Evolutionary conservation across 2,329 filamentous ascomycete genomes (phyloP).

Genomic region (Alternaria consortialis): DNA sequence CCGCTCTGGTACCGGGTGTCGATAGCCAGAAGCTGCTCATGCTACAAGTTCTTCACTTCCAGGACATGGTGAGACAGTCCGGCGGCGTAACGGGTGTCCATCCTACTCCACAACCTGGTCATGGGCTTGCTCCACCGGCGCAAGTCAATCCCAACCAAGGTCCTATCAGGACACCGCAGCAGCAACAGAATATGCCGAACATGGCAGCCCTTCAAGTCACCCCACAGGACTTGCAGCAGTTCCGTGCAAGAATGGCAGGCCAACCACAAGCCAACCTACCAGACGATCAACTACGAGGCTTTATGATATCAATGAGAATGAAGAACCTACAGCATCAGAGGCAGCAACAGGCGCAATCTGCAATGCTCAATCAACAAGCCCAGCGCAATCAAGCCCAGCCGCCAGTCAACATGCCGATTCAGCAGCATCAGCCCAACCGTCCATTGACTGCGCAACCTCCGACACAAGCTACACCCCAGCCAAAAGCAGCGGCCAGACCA

Average conservation of each 20-base stretch:
- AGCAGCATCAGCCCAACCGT: constrained; percentile 34
- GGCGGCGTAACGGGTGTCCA: constrained; percentile 26
- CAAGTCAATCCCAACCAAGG: constrained; percentile 50
- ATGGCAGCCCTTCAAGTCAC: constrained; percentile 44
- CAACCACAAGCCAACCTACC: constrained; percentile 37
- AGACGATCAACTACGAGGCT: constrained; percentile 39
- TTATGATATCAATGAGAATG: constrained; percentile 37
- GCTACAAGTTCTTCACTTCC: constrained; percentile 56
- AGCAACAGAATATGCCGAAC: constrained; percentile 38
- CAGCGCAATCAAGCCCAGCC: constrained; percentile 20
- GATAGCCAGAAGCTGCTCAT: constrained; percentile 45
- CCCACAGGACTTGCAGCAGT: constrained; percentile 52
- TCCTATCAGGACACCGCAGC: constrained; percentile 39
- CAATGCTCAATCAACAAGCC: constrained; percentile 17
- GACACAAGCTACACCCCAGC: constrained; percentile 32
- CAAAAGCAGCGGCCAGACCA: constrained; percentile 31
- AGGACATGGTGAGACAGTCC: constrained; percentile 48
- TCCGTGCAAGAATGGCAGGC: constrained; percentile 46
- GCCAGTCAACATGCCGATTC: constrained; percentile 13
- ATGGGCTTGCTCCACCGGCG: constrained; percentile 48
- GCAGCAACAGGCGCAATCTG: constrained; percentile 21
- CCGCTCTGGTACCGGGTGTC: constrained; percentile 35
- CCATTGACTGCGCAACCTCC: constrained; percentile 35
- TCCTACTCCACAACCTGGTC: constrained; percentile 32
- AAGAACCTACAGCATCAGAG: constrained; percentile 39